Evolutionary conservation across 2,329 filamentous ascomycete genomes (phyloP).

Genomic region (Sporothrix brunneoviolacea): DNA sequence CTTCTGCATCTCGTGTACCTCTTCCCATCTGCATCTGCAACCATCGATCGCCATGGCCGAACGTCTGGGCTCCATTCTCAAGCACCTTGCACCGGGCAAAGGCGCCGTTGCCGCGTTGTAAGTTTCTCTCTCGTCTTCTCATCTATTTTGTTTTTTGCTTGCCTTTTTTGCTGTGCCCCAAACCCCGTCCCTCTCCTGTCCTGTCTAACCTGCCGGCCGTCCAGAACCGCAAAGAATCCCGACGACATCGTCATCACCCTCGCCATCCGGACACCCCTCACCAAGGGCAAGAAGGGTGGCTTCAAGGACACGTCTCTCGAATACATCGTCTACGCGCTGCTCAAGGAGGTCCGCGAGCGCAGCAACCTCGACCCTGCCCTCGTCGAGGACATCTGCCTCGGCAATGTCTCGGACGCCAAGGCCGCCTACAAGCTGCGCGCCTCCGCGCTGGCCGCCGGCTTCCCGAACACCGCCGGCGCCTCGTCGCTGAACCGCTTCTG

Average conservation of each 20-base stretch:
- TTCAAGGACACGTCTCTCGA: conserved; percentile 93
- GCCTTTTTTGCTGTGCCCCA: background rate
- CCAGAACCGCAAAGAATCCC: conserved; percentile 81
- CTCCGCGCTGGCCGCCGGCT: conserved; percentile 82
- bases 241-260: conserved; percentile 97
- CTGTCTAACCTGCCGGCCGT: background rate
- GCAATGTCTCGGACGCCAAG: conserved; percentile 83
- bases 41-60: conserved; percentile 47
- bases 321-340: conserved; percentile 72
- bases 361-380: conserved; percentile 72
- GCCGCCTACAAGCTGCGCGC: conserved; percentile 88
- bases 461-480: conserved; percentile 80
- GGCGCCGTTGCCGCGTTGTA: conserved; percentile 67
- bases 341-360: conserved; percentile 68
- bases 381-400: conserved; percentile 84
- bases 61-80: conserved; percentile 79
- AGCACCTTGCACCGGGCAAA: conserved; percentile 71
- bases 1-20: background rate
- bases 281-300: conserved; percentile 84
- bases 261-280: conserved; percentile 79
- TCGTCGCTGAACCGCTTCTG: conserved; percentile 92
- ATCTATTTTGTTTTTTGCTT: background rate
- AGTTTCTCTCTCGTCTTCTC: conserved; percentile 28
- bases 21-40: background rate
- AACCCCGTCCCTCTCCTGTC: background rate